Base-by-base conservation (phyloP, 2,329 filamentous ascomycete genomes). In the Colletotrichum phormii region DNA sequence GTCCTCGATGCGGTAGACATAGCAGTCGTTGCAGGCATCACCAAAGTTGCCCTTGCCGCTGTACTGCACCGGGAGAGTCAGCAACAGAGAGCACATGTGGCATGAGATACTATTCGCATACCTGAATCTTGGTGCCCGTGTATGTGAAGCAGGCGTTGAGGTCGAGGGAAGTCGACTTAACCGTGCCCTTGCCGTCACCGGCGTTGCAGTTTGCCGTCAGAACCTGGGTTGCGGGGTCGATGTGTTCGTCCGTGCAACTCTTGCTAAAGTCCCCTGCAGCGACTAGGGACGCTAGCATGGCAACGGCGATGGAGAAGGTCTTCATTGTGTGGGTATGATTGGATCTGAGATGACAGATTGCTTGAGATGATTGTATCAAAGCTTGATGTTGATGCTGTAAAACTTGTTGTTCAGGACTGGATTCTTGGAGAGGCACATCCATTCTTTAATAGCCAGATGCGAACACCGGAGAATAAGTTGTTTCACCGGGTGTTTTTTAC, bases 1-100 rank as follows among this genome's bases (percentile, higher is more conserved):
- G 35, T 74, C 64, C 7, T 46, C 60, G 13, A 74, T 46, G 24
- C 80, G 60, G 53, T 74, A 65, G 5, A 62, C 67, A 51, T 71
- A 60, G 29, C 72, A 72, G 8, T 68, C 70, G 29, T 63, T 59
- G 75, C 80, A 82, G 64, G 75, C 77, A 18, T 79, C 78, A 15
- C 76, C 74, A 22, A 73, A 73, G 33, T 75, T 64, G 46, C 74
- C 75, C 12, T 69, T 64, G 62, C 49, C 69, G 37, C 22, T 37
- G 49, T 46, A 72, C 65, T 74, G n/a, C 11, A 35, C 12, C 6
- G 7, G n/a, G 29, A 5, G 5, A 29, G 13, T 35, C 31, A 68
- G 46, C 22, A 29, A 15, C n/a, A 26, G 2, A 73, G 69, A 46
- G 75, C 75, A 9, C 77, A 77, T 35, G 18, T 2, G 11, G 3